Percentiles rank a stretch among this genome's conserved stretches.
These are phyloP conservation scores for Pseudoscleropodium purum DNA, from an alignment of 225 moss, liverwort and hornwort species.

Conservation along the genomic window DNA sequence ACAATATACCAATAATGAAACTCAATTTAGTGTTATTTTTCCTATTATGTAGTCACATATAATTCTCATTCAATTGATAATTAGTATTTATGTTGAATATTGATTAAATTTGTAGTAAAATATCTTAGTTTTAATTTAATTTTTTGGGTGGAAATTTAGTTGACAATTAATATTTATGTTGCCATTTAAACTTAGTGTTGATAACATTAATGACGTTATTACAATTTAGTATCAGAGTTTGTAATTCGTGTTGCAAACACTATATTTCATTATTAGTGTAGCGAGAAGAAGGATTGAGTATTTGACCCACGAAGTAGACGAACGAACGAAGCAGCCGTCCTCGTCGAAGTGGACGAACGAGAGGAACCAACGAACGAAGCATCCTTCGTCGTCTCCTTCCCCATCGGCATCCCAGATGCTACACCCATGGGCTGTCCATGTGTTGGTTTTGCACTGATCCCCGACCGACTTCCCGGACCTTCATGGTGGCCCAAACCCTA, in stretches of 20 bases:
- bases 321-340: not conserved
- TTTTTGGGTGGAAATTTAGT: not conserved
- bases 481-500: conserved; percentile 12
- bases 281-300: not conserved
- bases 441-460: conserved; percentile 3
- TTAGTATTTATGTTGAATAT: not conserved
- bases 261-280: not conserved
- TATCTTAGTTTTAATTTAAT: fast-evolving
- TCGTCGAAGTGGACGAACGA: not conserved
- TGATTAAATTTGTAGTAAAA: not conserved
- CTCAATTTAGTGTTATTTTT: not conserved
- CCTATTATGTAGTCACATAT: fast-evolving
- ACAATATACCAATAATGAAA: not conserved
- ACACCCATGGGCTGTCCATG: not conserved
- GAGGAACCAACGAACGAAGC: not conserved
- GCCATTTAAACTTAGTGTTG: not conserved
- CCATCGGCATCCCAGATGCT: not conserved
- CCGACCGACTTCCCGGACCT: not conserved
- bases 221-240: not conserved
- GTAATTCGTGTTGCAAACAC: not conserved
- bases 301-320: not conserved
- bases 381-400: not conserved
- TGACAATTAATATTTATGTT: not conserved
- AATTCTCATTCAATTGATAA: not conserved
- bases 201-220: fast-evolving